Conservation (phyloP, 2,329 filamentous ascomycete species). For the Colletotrichum endophyticum region DNA sequence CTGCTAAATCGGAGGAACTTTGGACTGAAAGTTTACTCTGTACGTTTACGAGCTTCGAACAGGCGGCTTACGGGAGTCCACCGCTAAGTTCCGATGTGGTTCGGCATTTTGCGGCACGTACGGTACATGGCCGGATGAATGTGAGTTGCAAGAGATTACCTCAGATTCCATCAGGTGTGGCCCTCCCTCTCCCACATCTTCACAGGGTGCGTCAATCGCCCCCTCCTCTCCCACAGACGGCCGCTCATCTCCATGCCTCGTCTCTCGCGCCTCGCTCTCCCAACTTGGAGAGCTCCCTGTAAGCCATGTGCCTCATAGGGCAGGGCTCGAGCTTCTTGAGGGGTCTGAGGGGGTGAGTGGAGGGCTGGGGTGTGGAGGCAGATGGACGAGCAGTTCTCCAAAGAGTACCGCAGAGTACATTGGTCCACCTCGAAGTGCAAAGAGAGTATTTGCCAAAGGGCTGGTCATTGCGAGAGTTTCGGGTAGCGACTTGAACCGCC, state of each 20-base stretch:
- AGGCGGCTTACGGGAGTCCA: background rate
- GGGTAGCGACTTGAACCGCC: conserved; percentile 15
- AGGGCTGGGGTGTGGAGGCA: background rate
- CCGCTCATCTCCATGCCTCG: background rate
- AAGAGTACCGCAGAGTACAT: background rate
- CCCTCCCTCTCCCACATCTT: background rate
- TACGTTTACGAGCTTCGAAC: background rate
- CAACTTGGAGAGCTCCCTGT: background rate
- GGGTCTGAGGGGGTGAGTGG: background rate
- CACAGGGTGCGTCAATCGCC: background rate
- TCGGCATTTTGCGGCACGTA: background rate
- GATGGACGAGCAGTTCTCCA: background rate
- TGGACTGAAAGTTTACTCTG: background rate
- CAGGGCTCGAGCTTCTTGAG: background rate
- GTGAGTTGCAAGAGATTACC: conserved; percentile 1
- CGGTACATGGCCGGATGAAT: background rate
- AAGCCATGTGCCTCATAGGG: conserved; percentile 13
- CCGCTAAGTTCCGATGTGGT: background rate
- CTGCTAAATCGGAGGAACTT: background rate
- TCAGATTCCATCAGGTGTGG: background rate
- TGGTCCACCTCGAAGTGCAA: background rate
- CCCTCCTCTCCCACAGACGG: background rate
- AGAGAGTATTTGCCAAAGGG: background rate
- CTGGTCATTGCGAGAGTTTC: conserved; percentile 16
- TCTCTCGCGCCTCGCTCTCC: background rate